phyloP scores from a whole-genome alignment of 768 basidiomycete species.

The Coprinopsis marcescibilis region DNA sequence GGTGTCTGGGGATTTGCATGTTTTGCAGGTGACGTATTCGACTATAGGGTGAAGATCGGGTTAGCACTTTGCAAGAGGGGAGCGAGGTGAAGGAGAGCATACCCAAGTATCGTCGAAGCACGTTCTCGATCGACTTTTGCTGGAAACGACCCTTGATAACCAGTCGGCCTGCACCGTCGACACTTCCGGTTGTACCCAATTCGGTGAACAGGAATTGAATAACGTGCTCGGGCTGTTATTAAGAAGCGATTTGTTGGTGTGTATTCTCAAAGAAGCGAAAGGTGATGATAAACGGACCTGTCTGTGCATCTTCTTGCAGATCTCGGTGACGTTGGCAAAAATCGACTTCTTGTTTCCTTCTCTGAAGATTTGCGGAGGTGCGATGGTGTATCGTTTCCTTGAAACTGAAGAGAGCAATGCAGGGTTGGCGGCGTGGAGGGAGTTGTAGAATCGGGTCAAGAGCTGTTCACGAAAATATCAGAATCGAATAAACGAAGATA shows the following conservation, averaged over 20 bases:
- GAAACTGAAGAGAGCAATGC: constrained; percentile 74
- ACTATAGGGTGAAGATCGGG: constrained; percentile 38
- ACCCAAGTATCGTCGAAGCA: constrained; percentile 95
- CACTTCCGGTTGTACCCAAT: constrained; percentile 95
- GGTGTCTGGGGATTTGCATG: constrained; percentile 98
- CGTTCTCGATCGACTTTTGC: constrained; percentile 97
- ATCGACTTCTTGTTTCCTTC: constrained; percentile 98
- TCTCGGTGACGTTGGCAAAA: constrained; percentile 95
- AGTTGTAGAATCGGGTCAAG: constrained; percentile 85
- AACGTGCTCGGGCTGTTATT: constrained; percentile 83
- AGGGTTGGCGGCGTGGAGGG: constrained; percentile 91
- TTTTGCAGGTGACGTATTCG: constrained; percentile 99
- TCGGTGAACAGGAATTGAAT: constrained; percentile 97
- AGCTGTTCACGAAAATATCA: constrained; percentile 44
- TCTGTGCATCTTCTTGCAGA: constrained; percentile 98
- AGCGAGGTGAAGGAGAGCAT: constrained; percentile 23
- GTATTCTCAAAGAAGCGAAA: not conserved
- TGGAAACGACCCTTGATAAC: constrained; percentile 98
- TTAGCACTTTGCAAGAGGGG: not conserved
- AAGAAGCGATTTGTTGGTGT: not conserved
- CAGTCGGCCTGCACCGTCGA: constrained; percentile 86
- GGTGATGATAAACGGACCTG: constrained; percentile 37
- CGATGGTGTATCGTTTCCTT: constrained; percentile 94
- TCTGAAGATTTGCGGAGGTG: constrained; percentile 87
- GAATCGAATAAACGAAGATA: constrained; percentile 7